phyloP scores from a whole-genome alignment of 2,329 filamentous ascomycete genomes.

The Chrysosporium keratinophilum region DNA sequence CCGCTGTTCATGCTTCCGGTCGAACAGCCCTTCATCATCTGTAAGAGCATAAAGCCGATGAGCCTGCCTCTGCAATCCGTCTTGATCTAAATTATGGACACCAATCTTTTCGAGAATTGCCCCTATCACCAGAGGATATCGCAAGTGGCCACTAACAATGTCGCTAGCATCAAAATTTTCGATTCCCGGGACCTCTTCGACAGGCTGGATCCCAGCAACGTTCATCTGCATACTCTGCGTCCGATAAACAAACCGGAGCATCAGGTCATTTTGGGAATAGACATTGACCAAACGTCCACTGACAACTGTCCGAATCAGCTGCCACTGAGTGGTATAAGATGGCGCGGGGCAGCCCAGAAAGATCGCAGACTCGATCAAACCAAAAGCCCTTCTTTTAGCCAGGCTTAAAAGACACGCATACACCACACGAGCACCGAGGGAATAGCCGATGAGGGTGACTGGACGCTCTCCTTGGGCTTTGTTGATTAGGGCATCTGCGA shows the following conservation, averaged over 20 bases:
- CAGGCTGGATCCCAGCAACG: constrained; percentile 69
- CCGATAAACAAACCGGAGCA: constrained; percentile 79
- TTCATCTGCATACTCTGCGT: constrained; percentile 73
- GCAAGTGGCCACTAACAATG: constrained; percentile 57
- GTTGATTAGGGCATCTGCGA: constrained; percentile 74
- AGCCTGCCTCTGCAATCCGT: constrained; percentile 36
- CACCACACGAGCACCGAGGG: constrained; percentile 69
- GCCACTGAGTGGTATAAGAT: constrained; percentile 62
- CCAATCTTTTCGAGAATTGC: constrained; percentile 56
- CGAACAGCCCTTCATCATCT: constrained; percentile 23
- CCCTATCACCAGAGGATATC: constrained; percentile 59
- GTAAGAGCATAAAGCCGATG: constrained; percentile 32
- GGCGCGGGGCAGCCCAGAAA: constrained; percentile 73
- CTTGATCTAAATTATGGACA: constrained; percentile 54
- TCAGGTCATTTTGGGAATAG: constrained; percentile 75
- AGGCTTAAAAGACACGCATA: constrained; percentile 69
- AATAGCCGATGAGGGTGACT: constrained; percentile 72
- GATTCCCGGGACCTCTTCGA: constrained; percentile 43
- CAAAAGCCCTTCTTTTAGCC: constrained; percentile 69
- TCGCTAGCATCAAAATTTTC: constrained; percentile 60
- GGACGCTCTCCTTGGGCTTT: constrained; percentile 71
- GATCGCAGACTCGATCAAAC: constrained; percentile 71
- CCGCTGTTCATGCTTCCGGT: constrained; percentile 25
- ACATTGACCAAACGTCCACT: constrained; percentile 77
- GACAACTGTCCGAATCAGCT: constrained; percentile 64